phyloP scores from a whole-genome alignment of 2,329 filamentous ascomycete genomes.

The Plenodomus tracheiphilus region DNA sequence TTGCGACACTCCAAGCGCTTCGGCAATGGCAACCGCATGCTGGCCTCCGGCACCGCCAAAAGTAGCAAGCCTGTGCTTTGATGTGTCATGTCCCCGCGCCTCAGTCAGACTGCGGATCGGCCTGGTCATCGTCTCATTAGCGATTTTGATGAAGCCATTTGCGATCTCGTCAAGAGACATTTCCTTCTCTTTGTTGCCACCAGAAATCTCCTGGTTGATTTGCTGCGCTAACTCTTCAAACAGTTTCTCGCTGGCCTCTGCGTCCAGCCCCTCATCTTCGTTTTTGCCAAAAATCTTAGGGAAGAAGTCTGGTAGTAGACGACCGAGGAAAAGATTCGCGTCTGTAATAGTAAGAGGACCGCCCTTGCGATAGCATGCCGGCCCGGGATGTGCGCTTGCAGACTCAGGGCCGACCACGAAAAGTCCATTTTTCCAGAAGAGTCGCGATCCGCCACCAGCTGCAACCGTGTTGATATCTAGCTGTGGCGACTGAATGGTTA shows the following conservation, averaged over 20 bases:
- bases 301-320: constrained; percentile 87
- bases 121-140: constrained; percentile 88
- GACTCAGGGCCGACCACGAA: constrained; percentile 91
- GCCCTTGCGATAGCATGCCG: constrained; percentile 87
- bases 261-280: constrained; percentile 79
- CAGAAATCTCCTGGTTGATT: constrained; percentile 75
- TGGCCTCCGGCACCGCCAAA: constrained; percentile 93
- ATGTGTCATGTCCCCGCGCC: constrained; percentile 88
- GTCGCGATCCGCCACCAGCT: constrained; percentile 79
- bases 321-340: constrained; percentile 82
- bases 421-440: constrained; percentile 87
- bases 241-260: constrained; percentile 71
- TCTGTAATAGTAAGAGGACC: constrained; percentile 92
- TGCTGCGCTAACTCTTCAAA: constrained; percentile 76
- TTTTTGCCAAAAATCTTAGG: constrained; percentile 93
- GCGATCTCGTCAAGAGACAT: constrained; percentile 85
- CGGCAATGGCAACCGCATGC: constrained; percentile 88
- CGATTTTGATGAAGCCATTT: constrained; percentile 85
- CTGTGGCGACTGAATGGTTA: constrained; percentile 89
- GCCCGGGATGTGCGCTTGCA: constrained; percentile 85
- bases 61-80: constrained; percentile 84
- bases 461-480: constrained; percentile 95
- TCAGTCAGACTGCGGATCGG: constrained; percentile 90
- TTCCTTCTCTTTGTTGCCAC: constrained; percentile 57
- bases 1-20: constrained; percentile 80